Conservation (phyloP, 2,329 filamentous ascomycete genomes). For the Aspergillus sp. region DNA sequence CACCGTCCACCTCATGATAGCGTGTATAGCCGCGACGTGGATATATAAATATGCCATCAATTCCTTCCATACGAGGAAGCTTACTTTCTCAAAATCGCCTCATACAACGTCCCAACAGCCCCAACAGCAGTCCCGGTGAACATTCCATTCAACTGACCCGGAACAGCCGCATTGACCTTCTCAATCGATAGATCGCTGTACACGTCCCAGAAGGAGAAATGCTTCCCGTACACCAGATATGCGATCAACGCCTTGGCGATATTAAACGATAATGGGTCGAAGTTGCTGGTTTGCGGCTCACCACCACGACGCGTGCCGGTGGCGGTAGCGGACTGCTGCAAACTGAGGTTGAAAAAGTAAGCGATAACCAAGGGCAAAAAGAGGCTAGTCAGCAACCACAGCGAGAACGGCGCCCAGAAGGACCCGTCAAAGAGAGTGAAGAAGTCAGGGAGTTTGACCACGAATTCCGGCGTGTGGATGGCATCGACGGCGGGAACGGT, state of each 20-base stretch:
- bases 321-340: conserved; percentile 30
- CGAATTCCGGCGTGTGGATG: conserved; percentile 50
- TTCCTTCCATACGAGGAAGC: no score
- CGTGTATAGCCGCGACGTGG: no score
- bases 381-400: conserved; percentile 68
- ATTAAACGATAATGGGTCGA: conserved; percentile 86
- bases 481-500: conserved; percentile 56
- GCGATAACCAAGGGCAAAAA: conserved; percentile 62
- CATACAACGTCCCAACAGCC: conserved; percentile 36
- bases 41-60: no score
- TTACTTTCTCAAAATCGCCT: conserved; percentile 39
- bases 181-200: conserved; percentile 30
- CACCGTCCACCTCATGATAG: no score
- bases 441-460: conserved; percentile 68
- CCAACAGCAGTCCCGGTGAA: conserved; percentile 36
- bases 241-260: conserved; percentile 75
- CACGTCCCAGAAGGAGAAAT: conserved; percentile 31
- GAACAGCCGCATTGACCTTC: conserved; percentile 31
- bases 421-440: conserved; percentile 65
- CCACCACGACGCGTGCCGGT: conserved; percentile 19
- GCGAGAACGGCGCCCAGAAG: conserved; percentile 75
- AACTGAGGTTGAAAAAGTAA: conserved; percentile 85
- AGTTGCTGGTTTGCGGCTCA: conserved; percentile 23
- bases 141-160: conserved; percentile 32
- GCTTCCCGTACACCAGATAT: conserved; percentile 65